Percentiles rank a stretch among this genome's conserved stretches.
These are phyloP conservation scores for Aphanoascus verrucosus DNA, from an alignment of 2,329 filamentous ascomycete species.

Conservation along the genomic window DNA sequence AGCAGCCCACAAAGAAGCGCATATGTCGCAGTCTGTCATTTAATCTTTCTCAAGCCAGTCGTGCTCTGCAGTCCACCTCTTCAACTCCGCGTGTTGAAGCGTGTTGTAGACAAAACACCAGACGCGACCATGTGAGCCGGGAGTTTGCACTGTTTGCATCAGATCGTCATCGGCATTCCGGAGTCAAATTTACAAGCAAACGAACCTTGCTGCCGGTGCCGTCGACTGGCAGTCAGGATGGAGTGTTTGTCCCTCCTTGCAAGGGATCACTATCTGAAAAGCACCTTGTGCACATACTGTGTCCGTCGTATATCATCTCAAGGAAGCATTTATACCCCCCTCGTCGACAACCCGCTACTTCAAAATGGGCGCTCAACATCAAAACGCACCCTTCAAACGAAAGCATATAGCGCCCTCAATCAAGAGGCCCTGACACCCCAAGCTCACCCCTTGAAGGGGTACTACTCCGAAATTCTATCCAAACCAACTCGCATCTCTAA, in stretches of 20 bases:
- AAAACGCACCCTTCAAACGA: constrained; percentile 6
- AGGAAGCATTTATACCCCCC: not conserved
- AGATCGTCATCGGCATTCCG: constrained; percentile 1
- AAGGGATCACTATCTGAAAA: not conserved
- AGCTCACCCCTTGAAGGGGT: constrained; percentile 34
- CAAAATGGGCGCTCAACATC: not conserved
- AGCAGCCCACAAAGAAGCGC: not conserved
- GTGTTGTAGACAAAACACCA: constrained; percentile 10
- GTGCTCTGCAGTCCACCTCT: not conserved
- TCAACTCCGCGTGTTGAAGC: not conserved
- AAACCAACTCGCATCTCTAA: constrained; percentile 19
- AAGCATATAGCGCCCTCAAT: not conserved
- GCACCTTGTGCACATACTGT: constrained; percentile 8
- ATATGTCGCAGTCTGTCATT: not conserved
- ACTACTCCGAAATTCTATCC: constrained; percentile 36
- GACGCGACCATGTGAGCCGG: constrained; percentile 1
- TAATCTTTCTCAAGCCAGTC: too few relatives aligned
- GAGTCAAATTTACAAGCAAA: not conserved
- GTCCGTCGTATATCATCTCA: not conserved
- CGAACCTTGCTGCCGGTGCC: not conserved
- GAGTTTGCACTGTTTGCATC: constrained; percentile 32
- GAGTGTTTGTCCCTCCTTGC: constrained; percentile 7
- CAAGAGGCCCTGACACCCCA: constrained; percentile 19
- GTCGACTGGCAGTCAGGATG: constrained; percentile 5
- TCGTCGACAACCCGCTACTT: not conserved